phyloP scores from a whole-genome alignment of 768 basidiomycete species.

The Lyophyllum decastes region DNA sequence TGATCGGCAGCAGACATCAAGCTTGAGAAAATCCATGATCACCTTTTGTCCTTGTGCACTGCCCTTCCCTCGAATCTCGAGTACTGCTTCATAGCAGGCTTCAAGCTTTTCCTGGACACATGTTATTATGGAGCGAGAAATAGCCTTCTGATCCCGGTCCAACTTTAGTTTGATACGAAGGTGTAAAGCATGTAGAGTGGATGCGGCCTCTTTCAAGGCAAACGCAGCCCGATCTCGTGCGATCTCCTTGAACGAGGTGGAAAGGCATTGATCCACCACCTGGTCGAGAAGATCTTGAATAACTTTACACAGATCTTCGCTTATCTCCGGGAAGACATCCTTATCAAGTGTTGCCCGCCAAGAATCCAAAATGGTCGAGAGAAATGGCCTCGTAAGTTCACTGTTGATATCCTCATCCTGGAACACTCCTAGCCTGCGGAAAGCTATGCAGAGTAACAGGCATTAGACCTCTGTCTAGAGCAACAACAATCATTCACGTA shows the following conservation, averaged over 20 bases:
- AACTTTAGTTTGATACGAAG: neutral
- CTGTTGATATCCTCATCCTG: neutral
- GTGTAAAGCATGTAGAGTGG: neutral
- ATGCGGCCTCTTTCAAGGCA: neutral
- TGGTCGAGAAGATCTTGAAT: neutral
- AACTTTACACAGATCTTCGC: neutral
- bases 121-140: neutral
- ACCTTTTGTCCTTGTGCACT: conserved; percentile 2
- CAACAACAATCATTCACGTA: neutral
- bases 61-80: neutral
- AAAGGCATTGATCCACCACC: neutral
- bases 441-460: neutral
- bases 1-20: neutral
- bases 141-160: neutral
- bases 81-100: neutral
- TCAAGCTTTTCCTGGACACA: neutral
- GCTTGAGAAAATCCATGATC: neutral
- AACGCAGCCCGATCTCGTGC: neutral
- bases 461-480: neutral
- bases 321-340: conserved; percentile 3
- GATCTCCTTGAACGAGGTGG: neutral
- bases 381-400: neutral
- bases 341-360: conserved; percentile 4
- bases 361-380: neutral
- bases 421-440: neutral